Evolutionary conservation across 169 alveolate genomes (phyloP).

Genomic region (Plasmodium sp.): DNA sequence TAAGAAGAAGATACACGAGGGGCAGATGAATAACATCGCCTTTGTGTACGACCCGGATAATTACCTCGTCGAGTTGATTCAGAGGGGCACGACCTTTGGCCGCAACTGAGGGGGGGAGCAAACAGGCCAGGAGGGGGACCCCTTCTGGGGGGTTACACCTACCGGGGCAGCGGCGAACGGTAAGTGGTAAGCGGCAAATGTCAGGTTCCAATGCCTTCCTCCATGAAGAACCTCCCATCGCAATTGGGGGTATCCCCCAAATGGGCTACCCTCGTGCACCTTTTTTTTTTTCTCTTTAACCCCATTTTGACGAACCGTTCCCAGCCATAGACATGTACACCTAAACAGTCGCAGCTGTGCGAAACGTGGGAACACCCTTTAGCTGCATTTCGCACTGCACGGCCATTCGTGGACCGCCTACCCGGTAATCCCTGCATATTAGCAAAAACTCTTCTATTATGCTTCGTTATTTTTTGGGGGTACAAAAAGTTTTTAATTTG

Average conservation of each 20-base stretch:
- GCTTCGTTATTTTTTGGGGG: neutral
- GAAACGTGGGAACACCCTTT: neutral
- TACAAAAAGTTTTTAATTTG: constrained; percentile 6
- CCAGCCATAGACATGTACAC: neutral
- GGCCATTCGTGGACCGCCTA: neutral
- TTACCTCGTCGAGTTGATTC: constrained; percentile 79
- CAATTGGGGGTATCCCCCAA: neutral
- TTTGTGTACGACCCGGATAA: constrained; percentile 86
- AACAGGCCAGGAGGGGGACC: neutral
- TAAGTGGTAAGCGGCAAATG: neutral
- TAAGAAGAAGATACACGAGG: constrained; percentile 80
- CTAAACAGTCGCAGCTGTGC: neutral
- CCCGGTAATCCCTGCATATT: neutral
- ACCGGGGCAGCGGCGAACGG: neutral
- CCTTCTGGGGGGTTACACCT: neutral
- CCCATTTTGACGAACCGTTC: neutral
- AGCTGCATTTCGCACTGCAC: neutral
- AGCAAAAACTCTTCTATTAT: neutral
- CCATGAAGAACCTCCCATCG: neutral
- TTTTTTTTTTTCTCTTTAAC: neutral
- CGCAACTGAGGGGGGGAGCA: neutral
- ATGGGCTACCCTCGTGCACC: neutral
- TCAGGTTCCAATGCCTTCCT: neutral
- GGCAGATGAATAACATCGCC: constrained; percentile 82
- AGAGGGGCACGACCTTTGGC: constrained; percentile 66